Conservation (phyloP, 2,329 filamentous ascomycete genomes). For the Mycocentrospora acerina region DNA sequence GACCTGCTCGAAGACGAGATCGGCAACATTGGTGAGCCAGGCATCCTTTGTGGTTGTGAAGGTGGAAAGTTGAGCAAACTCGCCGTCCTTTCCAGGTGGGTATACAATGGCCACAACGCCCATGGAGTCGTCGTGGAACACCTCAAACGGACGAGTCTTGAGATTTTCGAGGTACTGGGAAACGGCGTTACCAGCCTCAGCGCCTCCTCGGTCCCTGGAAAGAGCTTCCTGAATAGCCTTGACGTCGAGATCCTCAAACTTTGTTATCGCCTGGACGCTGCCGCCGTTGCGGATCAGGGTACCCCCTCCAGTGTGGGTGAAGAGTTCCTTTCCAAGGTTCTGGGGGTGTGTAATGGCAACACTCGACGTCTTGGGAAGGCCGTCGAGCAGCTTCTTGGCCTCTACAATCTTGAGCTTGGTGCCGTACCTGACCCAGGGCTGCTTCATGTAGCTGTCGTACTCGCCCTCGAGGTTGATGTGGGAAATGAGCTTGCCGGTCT, state of each 20-base stretch:
- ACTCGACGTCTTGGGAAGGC: conserved; percentile 85
- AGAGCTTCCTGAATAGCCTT: conserved; percentile 79
- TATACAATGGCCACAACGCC: conserved; percentile 89
- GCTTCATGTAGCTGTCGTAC: conserved; percentile 87
- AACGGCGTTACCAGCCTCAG: conserved; percentile 80
- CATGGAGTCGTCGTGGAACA: conserved; percentile 93
- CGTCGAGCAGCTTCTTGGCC: conserved; percentile 89
- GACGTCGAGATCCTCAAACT: conserved; percentile 74
- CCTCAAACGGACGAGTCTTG: conserved; percentile 76
- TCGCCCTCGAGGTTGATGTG: conserved; percentile 97
- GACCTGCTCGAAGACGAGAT: conserved; percentile 91
- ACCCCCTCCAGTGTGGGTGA: conserved; percentile 92
- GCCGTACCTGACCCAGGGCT: conserved; percentile 93
- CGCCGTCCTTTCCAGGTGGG: conserved; percentile 65
- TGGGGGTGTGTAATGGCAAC: conserved; percentile 97
- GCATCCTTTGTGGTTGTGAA: conserved; percentile 92
- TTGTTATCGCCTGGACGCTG: conserved; percentile 75
- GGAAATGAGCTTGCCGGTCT: conserved; percentile 92
- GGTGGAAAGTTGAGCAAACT: conserved; percentile 81
- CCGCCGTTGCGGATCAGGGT: conserved; percentile 90
- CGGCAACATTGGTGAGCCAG: conserved; percentile 91
- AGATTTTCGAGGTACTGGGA: conserved; percentile 84
- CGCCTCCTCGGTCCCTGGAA: conserved; percentile 75
- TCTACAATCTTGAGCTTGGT: conserved; percentile 97
- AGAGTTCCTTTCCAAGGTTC: conserved; percentile 93